These are phyloP conservation scores for Hypoxylon trugodes DNA, from an alignment of 495 filamentous ascomycete species.

Conservation along the genomic window DNA sequence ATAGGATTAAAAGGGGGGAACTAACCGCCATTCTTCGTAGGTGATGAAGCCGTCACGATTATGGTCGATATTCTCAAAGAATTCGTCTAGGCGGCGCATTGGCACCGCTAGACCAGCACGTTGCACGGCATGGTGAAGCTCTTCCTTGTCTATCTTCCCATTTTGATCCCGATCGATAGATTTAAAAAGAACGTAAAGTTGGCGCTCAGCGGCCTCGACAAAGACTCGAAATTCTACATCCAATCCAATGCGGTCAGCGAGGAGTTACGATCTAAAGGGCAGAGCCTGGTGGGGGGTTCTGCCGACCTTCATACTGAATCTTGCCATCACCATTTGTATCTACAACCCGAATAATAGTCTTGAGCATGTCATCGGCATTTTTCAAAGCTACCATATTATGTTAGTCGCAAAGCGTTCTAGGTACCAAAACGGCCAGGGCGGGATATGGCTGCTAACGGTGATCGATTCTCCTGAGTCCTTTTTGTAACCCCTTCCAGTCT, in stretches of 20 bases:
- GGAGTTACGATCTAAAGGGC: neutral
- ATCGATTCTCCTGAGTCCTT: constrained; percentile 86
- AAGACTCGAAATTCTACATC: constrained; percentile 84
- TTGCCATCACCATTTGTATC: constrained; percentile 87
- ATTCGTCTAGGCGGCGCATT: constrained; percentile 76
- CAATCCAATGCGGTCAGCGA: constrained; percentile 6
- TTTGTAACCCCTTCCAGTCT: constrained; percentile 82
- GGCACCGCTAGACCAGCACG: constrained; percentile 82
- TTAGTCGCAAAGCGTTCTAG: constrained; percentile 31
- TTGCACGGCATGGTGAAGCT: constrained; percentile 80
- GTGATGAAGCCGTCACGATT: constrained; percentile 89
- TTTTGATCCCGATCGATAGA: constrained; percentile 87
- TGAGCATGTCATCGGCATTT: constrained; percentile 88
- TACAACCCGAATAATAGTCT: constrained; percentile 77
- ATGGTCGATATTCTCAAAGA: constrained; percentile 88
- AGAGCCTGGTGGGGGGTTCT: neutral
- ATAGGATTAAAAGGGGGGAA: constrained; percentile 19
- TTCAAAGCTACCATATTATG: constrained; percentile 73
- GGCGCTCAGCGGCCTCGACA: constrained; percentile 83
- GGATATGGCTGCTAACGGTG: constrained; percentile 72
- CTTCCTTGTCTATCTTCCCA: constrained; percentile 86
- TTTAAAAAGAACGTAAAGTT: constrained; percentile 82
- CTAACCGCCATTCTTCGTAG: constrained; percentile 97
- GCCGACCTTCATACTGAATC: constrained; percentile 85
- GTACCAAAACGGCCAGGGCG: constrained; percentile 14